These are phyloP conservation scores for Platanus orientalis DNA, from an alignment of 164 flowering plant species.

Conservation along the genomic window DNA sequence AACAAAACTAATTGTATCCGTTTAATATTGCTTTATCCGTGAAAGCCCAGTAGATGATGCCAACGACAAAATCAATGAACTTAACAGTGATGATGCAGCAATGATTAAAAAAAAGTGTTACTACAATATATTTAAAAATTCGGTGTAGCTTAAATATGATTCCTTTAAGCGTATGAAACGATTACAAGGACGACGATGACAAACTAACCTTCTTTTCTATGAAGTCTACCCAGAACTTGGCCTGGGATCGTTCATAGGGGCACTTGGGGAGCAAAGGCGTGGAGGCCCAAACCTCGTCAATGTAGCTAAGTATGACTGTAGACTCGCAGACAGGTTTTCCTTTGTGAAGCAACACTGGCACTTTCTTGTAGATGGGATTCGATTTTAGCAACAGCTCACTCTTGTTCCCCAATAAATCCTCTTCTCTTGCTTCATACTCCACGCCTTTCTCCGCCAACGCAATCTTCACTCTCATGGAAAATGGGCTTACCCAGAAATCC, in stretches of 20 bases:
- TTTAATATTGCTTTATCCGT: too few species aligned
- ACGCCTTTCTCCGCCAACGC: constrained; percentile 50
- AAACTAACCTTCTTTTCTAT: constrained; percentile 44
- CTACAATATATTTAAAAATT: too few species aligned
- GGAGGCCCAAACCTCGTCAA: constrained; percentile 49
- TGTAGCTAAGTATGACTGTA: too few species aligned
- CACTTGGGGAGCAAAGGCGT: constrained; percentile 44
- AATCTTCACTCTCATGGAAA: constrained; percentile 37
- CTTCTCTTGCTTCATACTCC: constrained; percentile 28
- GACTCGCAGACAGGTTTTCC: constrained; percentile 46
- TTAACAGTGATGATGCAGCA: too few species aligned
- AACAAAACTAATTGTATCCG: too few species aligned
- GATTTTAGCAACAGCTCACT: constrained; percentile 46
- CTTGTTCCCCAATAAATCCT: constrained; percentile 40
- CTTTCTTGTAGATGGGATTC: constrained; percentile 47
- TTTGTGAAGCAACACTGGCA: too few species aligned
- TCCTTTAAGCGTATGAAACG: too few species aligned
- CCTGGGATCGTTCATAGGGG: constrained; percentile 33
- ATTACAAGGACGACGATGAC: too few species aligned
- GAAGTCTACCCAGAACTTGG: constrained; percentile 54
- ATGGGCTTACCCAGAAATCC: constrained; percentile 47
- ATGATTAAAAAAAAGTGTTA: too few species aligned
- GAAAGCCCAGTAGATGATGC: too few species aligned
- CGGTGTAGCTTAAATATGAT: too few species aligned
- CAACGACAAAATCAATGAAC: too few species aligned